Evolutionary conservation across 2,329 filamentous ascomycete genomes (phyloP), one percentile per base, ranked within the genome.

Genomic region (Penicillium sp.): DNA sequence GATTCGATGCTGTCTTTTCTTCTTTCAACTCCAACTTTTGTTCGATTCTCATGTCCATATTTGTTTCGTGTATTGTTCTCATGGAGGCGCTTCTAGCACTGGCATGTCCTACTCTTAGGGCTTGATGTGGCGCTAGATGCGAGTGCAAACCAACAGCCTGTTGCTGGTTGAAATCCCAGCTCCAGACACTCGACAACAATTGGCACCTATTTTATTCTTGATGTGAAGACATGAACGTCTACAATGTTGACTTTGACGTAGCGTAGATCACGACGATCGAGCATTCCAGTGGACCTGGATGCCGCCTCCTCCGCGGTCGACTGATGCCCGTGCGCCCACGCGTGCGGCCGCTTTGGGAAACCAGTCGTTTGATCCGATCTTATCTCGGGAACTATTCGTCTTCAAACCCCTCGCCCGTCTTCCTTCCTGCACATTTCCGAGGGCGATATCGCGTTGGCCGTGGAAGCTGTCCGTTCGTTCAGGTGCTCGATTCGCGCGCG

Each of bases 1-100:
- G 60, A 64, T 53, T 59, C 60, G 50, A 64, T 52, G 59, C 50
- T 53, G 48, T 46, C 45, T 48, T 48, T 55, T 46, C 36, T 48
- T 51, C 35, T 51, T 23, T 19, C 9, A 39, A 33, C 11, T 42
- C 53, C 42, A 27, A 7, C 33, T 38, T 45, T 51, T 39, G 37
- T 48, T 49, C 35, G 25, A 39, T 56, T 53, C 46, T 46, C 35
- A 29, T 56, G 53, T 56, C 40, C 36, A 53, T 56, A 56, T 51
- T 36, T 46, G 33, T 38, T 28, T 26, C 7, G 41, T 42, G 34
- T 31, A 18, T 35, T 29, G 19, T 33, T 17, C 11, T 7, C 11
- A 10, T 29, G 21, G 30, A 8, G 18, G 11, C 19, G 14, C 20
- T 33, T 33, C 21, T 10, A 20, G 25, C 18, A 28, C 18, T 26